Conservation (phyloP, 345 rosid species). For the Populus pruinosa region DNA sequence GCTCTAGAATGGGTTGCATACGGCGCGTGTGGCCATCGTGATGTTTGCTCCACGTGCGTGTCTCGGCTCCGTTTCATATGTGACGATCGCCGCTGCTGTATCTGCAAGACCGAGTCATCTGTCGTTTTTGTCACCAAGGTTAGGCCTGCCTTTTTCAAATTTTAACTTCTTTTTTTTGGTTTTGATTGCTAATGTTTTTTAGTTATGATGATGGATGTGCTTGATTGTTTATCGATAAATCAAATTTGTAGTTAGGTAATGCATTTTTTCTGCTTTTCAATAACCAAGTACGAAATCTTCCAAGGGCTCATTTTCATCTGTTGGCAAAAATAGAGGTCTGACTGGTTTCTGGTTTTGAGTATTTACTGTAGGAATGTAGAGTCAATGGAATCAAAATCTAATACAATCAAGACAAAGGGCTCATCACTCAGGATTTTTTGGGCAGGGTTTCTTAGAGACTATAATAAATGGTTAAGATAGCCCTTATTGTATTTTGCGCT, state of each 20-base stretch:
- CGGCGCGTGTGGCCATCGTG: conserved; percentile 84
- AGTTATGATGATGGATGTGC: neutral
- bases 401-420: neutral
- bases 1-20: conserved; percentile 87
- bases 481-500: neutral
- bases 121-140: conserved; percentile 87
- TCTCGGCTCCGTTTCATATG: conserved; percentile 90
- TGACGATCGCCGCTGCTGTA: conserved; percentile 78
- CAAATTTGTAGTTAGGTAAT: neutral
- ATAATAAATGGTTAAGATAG: neutral
- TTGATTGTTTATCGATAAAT: neutral
- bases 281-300: neutral
- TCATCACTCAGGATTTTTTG: neutral
- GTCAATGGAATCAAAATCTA: neutral
- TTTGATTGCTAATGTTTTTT: neutral
- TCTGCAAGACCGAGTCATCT: conserved; percentile 68
- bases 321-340: neutral
- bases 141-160: conserved; percentile 24
- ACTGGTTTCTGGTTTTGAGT: neutral
- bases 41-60: conserved; percentile 89
- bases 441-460: neutral
- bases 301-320: neutral
- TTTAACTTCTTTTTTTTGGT: neutral
- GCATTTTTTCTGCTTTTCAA: neutral
- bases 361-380: neutral